These are phyloP conservation scores for Tylopilus sp. DNA, from an alignment of 768 basidiomycete genomes.

Conservation along the genomic window DNA sequence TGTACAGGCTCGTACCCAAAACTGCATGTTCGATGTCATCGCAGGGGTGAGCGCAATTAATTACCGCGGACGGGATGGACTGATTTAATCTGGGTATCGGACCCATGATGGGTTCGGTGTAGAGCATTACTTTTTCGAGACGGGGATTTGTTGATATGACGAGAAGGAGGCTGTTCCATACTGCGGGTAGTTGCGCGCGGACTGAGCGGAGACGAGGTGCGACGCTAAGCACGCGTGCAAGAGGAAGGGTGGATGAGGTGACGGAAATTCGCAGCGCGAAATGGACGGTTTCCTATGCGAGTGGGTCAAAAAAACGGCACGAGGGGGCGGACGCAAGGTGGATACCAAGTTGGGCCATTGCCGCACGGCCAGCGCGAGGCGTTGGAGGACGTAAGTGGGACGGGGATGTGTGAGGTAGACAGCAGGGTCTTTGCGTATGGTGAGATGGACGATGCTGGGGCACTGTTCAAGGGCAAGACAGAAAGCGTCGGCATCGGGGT, in stretches of 20 bases:
- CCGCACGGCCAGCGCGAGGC: conserved; percentile 43
- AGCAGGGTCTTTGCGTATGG: conserved; percentile 47
- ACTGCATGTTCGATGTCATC: conserved; percentile 32
- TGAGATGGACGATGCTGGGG: conserved; percentile 41
- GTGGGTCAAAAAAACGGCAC: conserved; percentile 6
- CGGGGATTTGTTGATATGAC: conserved; percentile 45
- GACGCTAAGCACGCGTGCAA: conserved; percentile 36
- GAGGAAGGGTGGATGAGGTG: conserved; percentile 23
- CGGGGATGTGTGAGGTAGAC: conserved; percentile 55
- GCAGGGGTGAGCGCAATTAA: conserved; percentile 7
- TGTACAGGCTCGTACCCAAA: conserved; percentile 50
- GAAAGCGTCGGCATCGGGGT: conserved; percentile 34
- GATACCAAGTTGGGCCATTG: conserved; percentile 49
- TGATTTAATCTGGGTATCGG: conserved; percentile 3
- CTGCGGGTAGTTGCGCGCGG: conserved; percentile 50
- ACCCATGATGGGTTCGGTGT: conserved; percentile 21
- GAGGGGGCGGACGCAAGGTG: conserved; percentile 2
- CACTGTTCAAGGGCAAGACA: conserved; percentile 40
- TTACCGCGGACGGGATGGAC: conserved; percentile 6
- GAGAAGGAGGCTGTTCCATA: conserved; percentile 57
- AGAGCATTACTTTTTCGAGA: conserved; percentile 45
- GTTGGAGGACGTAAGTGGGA: conserved; percentile 41
- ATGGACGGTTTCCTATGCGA: conserved; percentile 46
- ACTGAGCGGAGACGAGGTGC: conserved; percentile 46
- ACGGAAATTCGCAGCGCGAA: conserved; percentile 57